Evolutionary conservation across 371 early-diverging fungal genomes (phyloP), one percentile per base, ranked within the genome.

Genomic region (Mucor mucedo): DNA sequence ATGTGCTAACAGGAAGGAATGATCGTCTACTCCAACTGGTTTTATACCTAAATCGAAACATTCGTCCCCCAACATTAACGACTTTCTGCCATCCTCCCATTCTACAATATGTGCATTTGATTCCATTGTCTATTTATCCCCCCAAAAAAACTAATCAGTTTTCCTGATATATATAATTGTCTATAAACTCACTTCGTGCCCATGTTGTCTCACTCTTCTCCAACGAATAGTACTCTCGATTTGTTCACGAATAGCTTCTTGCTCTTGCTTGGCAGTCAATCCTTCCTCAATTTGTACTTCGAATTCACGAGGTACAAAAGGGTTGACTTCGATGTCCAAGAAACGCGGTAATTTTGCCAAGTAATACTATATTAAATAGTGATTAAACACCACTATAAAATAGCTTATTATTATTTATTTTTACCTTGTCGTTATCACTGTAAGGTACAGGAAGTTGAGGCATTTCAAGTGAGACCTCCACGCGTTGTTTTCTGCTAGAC

Each of bases 151-250:
- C n/a, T 44, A 32, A 16, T 27, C 4, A 52, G 55, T 66, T 69
- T 38, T 21, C 21, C 21, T 66, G 68, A 21, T 3, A 38, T 8
- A 49, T 53, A 53, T 53, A 33, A 55, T n/a, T n/a, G 29, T 16
- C 8, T 38, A 44, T 29, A 14, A 52, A 40, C 54, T 64, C 72
- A 80, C 84, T 62, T 69, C 69, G 40, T 69, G 44, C 1, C 78
- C 78, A 32, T 73, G 52, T 41, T 75, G 68, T 53, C 75, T 61
- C 9, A 70, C 78, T n/a, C 68, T 62, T 53, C 92, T 83, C 93
- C 94, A 95, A 27, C 95, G 87, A 32, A 95, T 86, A 0, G 90
- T 91, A 66, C 85, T 89, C 67, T 93, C 91, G 27, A 89, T 83
- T 56, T 81, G 78, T 48, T 90, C 82, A 55, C 81, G 76, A 58